A percentile compares a stretch with the other conserved stretches of the same genome.
Evolutionary conservation across 2,329 filamentous ascomycete species (phyloP).

Genomic region (Talaromyces verruculosus): DNA sequence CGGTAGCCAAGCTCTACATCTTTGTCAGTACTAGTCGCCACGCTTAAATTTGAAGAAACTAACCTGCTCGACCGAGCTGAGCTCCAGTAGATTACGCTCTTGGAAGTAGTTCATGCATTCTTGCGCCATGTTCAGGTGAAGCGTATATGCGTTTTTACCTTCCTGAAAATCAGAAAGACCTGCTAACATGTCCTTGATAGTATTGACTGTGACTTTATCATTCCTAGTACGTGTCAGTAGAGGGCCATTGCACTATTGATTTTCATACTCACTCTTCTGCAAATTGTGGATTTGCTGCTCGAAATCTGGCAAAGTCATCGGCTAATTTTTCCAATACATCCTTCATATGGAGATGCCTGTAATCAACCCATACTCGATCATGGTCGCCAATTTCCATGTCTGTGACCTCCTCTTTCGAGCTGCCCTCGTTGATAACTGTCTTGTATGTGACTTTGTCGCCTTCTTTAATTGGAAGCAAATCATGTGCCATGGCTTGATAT

Average conservation of each 20-base stretch:
- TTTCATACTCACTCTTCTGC: constrained; percentile 59
- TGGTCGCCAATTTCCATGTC: constrained; percentile 89
- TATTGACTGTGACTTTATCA: constrained; percentile 73
- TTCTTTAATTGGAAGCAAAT: constrained; percentile 84
- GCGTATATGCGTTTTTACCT: constrained; percentile 90
- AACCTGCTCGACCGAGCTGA: constrained; percentile 82
- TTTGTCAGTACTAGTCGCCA: not conserved
- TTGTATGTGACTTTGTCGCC: constrained; percentile 84
- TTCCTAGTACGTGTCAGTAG: constrained; percentile 47
- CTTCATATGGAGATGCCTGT: constrained; percentile 95
- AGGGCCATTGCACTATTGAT: not conserved
- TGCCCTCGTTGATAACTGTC: constrained; percentile 74
- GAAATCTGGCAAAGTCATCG: constrained; percentile 87
- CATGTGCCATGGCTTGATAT: constrained; percentile 97
- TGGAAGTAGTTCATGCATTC: constrained; percentile 96
- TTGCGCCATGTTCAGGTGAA: constrained; percentile 95
- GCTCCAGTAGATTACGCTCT: constrained; percentile 76
- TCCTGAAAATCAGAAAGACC: constrained; percentile 92
- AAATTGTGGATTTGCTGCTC: constrained; percentile 89
- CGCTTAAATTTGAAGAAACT: not conserved
- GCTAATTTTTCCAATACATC: constrained; percentile 93
- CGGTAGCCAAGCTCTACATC: constrained; percentile 72
- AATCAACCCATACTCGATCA: constrained; percentile 93
- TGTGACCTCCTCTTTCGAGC: constrained; percentile 70
- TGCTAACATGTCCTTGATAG: constrained; percentile 95